Evolutionary conservation across 495 filamentous ascomycete species (phyloP).

Genomic region (Neurospora sp.): DNA sequence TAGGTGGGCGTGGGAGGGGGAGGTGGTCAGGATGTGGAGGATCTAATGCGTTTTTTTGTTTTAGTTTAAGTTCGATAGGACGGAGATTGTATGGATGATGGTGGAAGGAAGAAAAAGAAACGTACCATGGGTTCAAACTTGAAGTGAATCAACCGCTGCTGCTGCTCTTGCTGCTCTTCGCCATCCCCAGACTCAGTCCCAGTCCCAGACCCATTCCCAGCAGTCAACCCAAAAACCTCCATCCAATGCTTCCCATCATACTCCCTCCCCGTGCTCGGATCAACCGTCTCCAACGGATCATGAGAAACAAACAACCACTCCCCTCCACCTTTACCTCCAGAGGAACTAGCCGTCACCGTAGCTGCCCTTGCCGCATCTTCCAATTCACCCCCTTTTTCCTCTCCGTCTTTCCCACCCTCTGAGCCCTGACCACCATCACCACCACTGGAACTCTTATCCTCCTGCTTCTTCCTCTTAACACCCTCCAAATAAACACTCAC

Average conservation of each 20-base stretch:
- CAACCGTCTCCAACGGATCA: constrained; percentile 44
- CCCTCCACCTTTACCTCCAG: constrained; percentile 72
- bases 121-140: constrained; percentile 92
- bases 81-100: background rate
- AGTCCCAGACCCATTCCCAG: constrained; percentile 5
- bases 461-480: constrained; percentile 23
- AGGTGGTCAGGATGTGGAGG: constrained; percentile 72
- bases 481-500: constrained; percentile 83
- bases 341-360: constrained; percentile 28
- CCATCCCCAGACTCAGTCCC: constrained; percentile 1
- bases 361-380: constrained; percentile 1
- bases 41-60: constrained; percentile 44
- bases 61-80: background rate
- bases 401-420: constrained; percentile 2
- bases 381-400: background rate
- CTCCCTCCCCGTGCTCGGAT: background rate
- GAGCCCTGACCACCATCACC: constrained; percentile 5
- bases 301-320: constrained; percentile 85
- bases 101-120: background rate
- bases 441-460: too few species aligned
- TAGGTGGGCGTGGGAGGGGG: constrained; percentile 56
- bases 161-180: constrained; percentile 1
- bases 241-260: constrained; percentile 3
- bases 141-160: constrained; percentile 63
- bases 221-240: constrained; percentile 7